A percentile compares a stretch with the other conserved stretches of the same genome.
Conservation (phyloP, 2,329 filamentous ascomycete genomes). For the Colletotrichum tamarilloi region DNA sequence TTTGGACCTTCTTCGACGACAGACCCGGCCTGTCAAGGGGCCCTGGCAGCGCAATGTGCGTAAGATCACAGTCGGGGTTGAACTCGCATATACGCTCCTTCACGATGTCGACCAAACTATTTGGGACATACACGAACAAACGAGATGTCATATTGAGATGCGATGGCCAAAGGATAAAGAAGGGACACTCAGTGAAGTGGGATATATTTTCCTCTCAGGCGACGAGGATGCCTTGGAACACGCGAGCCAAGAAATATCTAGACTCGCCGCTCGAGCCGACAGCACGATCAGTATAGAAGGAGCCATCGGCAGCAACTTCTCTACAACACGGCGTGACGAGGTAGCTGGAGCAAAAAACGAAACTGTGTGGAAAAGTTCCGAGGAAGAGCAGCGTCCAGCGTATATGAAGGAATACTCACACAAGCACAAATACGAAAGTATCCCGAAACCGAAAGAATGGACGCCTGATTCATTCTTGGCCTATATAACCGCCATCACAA, state of each 20-base stretch:
- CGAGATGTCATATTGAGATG: conserved; percentile 38
- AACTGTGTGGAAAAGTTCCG: conserved; percentile 18
- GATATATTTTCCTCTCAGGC: conserved; percentile 25
- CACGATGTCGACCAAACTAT: conserved; percentile 38
- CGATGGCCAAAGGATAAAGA: conserved; percentile 12
- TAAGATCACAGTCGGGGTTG: conserved; percentile 40
- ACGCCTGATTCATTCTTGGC: conserved; percentile 52
- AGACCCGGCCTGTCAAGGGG: conserved; percentile 44
- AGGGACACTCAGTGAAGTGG: neutral
- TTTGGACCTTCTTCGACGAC: conserved; percentile 50
- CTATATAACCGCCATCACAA: conserved; percentile 56
- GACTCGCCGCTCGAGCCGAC: neutral
- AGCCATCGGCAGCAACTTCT: neutral
- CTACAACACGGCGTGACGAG: neutral
- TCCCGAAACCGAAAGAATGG: conserved; percentile 53
- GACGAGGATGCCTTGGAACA: conserved; percentile 27
- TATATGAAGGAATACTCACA: neutral
- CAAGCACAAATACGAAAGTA: conserved; percentile 47
- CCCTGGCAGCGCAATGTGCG: conserved; percentile 37
- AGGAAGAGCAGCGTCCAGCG: conserved; percentile 10
- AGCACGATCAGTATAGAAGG: conserved; percentile 2
- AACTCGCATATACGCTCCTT: conserved; percentile 32
- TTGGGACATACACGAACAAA: conserved; percentile 44
- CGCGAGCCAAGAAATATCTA: conserved; percentile 20
- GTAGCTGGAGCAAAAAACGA: neutral